phyloP scores from a whole-genome alignment of 371 early-diverging fungal genomes.

The Dinochytrium kinnereticum region DNA sequence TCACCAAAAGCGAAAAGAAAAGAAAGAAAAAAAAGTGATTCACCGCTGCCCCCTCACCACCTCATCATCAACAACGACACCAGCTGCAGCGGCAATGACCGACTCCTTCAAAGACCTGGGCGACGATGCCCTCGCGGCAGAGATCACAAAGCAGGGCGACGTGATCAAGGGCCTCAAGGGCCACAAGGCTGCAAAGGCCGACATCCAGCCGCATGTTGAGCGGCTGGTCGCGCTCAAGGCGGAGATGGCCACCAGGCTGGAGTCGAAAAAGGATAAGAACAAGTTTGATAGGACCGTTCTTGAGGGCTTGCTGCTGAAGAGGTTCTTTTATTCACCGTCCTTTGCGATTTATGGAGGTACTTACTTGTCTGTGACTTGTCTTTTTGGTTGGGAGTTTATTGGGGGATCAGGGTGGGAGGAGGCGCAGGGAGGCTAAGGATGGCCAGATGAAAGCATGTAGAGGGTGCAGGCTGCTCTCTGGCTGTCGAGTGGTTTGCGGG shows the following conservation, averaged over 20 bases:
- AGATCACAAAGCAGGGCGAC: conserved; percentile 44
- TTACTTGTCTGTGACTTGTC: too few species aligned
- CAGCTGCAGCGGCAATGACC: not conserved
- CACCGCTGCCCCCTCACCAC: too few species aligned
- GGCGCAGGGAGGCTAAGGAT: too few species aligned
- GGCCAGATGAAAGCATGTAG: too few species aligned
- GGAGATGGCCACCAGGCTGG: conserved; percentile 33
- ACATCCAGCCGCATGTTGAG: conserved; percentile 47
- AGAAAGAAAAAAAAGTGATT: too few species aligned
- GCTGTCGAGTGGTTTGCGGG: too few species aligned
- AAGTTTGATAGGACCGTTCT: conserved; percentile 64
- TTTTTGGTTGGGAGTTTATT: too few species aligned
- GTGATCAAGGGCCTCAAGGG: conserved; percentile 50
- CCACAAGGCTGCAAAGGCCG: conserved; percentile 48
- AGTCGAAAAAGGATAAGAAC: conserved; percentile 7
- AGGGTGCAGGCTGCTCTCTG: too few species aligned
- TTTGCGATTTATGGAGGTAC: conserved; percentile 94
- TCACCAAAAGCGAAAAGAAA: too few species aligned
- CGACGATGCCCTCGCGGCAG: conserved; percentile 35
- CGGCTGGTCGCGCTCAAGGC: conserved; percentile 49
- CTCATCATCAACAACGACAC: not conserved
- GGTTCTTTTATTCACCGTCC: conserved; percentile 97
- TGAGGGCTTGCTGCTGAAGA: conserved; percentile 77
- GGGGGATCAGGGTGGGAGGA: too few species aligned
- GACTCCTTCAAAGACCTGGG: conserved; percentile 10